These are phyloP conservation scores for Lizonia empirigonia DNA, from an alignment of 2,329 filamentous ascomycete genomes.

Conservation along the genomic window DNA sequence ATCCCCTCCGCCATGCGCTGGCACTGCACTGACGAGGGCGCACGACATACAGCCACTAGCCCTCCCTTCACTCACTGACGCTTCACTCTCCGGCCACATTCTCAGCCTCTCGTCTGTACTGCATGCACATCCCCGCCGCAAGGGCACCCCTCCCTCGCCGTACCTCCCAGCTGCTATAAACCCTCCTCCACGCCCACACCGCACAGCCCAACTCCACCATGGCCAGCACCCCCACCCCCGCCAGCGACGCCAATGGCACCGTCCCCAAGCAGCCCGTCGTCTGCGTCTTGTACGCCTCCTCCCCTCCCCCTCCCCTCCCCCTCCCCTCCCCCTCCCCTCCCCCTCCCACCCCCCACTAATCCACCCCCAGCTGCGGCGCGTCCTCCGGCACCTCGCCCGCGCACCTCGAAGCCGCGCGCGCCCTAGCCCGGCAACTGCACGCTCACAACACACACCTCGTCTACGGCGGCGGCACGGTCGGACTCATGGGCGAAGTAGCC, in stretches of 20 bases:
- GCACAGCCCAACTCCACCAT: constrained; percentile 24
- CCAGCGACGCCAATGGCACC: constrained; percentile 14
- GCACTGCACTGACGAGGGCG: not conserved
- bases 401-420: constrained; percentile 78
- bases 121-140: constrained; percentile 2
- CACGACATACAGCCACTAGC: not conserved
- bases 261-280: constrained; percentile 66
- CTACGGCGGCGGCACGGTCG: constrained; percentile 92
- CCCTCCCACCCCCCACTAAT: constrained; percentile 14
- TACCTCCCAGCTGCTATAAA: too few relatives aligned
- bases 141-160: constrained; percentile 1
- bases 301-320: not conserved
- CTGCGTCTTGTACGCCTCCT: constrained; percentile 80
- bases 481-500: constrained; percentile 94
- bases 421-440: constrained; percentile 75
- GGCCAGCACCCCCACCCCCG: constrained; percentile 4
- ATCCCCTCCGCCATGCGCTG: not conserved
- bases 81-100: too few relatives aligned
- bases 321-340: not conserved
- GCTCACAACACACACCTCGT: constrained; percentile 80
- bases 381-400: constrained; percentile 72
- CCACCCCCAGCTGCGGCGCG: constrained; percentile 73
- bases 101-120: too few relatives aligned
- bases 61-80: not conserved
- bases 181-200: not conserved